Evolutionary conservation across 1,284 basidiomycete species (phyloP), one percentile per base, ranked within the genome.

Genomic region (Marasmius oreades): DNA sequence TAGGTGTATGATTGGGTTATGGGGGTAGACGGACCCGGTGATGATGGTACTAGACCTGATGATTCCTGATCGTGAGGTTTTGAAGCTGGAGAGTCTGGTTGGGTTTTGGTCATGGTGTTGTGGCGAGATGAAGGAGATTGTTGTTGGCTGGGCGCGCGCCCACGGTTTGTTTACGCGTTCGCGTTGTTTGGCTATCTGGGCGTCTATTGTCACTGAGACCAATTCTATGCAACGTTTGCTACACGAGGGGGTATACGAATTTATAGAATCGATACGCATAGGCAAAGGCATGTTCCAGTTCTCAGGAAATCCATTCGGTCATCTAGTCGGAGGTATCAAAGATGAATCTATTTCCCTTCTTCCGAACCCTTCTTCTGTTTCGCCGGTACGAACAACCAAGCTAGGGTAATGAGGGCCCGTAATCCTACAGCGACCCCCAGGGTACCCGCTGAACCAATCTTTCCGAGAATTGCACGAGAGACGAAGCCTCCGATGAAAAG

Each of bases 1-100:
- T 92, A 90, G 0, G 88, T 87, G 69, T 95, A 95, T 0, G 92
- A 92, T 28, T 85, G 79, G 3, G 76, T 77, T 24, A 95, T 75
- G 0, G 87, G 77, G 1, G 73, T 75, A 2, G 79, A 79, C 1
- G 84, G 81, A 0, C 70, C 71, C 24, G 84, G 83, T 12, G 77
- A 72, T 20, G 83, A 84, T n/a, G 81, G 78, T n/a, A 81, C 56
- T 16, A 52, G 45, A 14, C 59, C 53, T 28, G 59, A 61, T 37
- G 12, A 20, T 42, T 42, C 63, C 60, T 63, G 59, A 50, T 44
- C 39, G 54, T 37, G 1, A 34, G 45, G 14, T 54, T 36, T 26
- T 20, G 39, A n/a, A 8, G 16, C 3, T 18, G 16, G 12, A n/a
- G 39, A 42, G 7, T 33, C 23, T 33, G 31, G 24, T 16, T 26